phyloP scores from a whole-genome alignment of 2,329 filamentous ascomycete genomes.

The Pseudopyricularia cyperi region DNA sequence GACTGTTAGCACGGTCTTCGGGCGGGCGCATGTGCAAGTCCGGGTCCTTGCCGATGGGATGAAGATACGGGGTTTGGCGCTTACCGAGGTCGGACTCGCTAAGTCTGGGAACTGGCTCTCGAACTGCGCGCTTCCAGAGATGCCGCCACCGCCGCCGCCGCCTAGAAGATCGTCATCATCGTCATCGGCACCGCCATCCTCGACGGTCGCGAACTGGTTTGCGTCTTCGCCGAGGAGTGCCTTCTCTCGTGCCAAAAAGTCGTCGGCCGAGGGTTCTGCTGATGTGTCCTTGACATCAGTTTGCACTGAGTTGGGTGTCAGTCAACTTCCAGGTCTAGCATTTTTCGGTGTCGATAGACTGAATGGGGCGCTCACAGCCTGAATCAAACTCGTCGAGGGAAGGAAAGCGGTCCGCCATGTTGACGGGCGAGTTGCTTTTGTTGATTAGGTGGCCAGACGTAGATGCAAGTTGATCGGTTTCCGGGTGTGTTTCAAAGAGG shows the following conservation, averaged over 20 bases:
- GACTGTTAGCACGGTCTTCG: neutral
- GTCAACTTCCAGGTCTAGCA: neutral
- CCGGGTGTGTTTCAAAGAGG: neutral
- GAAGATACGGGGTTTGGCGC: no score
- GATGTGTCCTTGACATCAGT: conserved; percentile 48
- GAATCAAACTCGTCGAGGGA: conserved; percentile 68
- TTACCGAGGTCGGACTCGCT: conserved; percentile 51
- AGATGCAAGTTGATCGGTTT: neutral
- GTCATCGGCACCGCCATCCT: conserved; percentile 55
- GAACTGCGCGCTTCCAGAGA: conserved; percentile 42
- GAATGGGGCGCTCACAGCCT: conserved; percentile 31
- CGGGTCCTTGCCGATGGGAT: neutral
- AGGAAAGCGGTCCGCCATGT: conserved; percentile 68
- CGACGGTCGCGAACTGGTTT: conserved; percentile 69
- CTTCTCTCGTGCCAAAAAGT: conserved; percentile 87
- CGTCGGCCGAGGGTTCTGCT: conserved; percentile 51
- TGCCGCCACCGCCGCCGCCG: conserved; percentile 40
- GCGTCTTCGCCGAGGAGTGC: conserved; percentile 87
- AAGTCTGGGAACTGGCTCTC: conserved; percentile 88
- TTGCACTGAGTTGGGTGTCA: conserved; percentile 39
- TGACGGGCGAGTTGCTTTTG: conserved; percentile 8
- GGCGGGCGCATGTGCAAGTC: neutral
- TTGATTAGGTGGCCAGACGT: neutral
- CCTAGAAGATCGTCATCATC: conserved; percentile 65
- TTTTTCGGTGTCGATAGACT: neutral